Evolutionary conservation across 2,329 filamentous ascomycete genomes (phyloP), one percentile per base, ranked within the genome.

Genomic region (Paradendryphiella salina): DNA sequence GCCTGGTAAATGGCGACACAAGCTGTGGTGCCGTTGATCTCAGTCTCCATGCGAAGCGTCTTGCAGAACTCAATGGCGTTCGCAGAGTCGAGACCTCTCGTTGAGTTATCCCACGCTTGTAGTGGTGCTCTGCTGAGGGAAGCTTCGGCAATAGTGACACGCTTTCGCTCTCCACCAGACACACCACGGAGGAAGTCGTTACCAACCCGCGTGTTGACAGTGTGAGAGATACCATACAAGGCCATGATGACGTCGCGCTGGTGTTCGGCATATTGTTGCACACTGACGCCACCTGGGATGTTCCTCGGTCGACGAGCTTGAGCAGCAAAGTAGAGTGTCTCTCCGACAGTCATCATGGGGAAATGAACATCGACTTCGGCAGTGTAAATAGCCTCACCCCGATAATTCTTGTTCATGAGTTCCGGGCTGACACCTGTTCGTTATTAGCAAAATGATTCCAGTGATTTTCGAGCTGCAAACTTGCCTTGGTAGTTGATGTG

Each of bases 321-420:
- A 3, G 89, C 88, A 14, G 89, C 89, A 56, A 93, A 93, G 46
- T 84, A 86, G 38, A 93, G 79, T 1, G 89, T 94, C 63, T 93
- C 87, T 43, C 88, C 88, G 35, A 93, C 89, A 1, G 83, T 85
- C 63, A 94, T 75, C 75, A 86, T 82, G 10, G 88, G 87, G 66
- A 92, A 92, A 73, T 92, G 88, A 4, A 88, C 86, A 68, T 95
- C 90, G 29, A 89, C 86, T 71, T 94, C 89, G 52, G 88, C 88
- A 0, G 88, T 92, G 75, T 94, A 94, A 70, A 94, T 92, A 55
- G 88, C 88, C 74, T 95, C 90, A 59, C 90, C 90, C 21, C 88
- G 85, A 75, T 93, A 91, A 55, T 82, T 79, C 9, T 82, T 83
- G 74, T 88, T 84, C 88, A 94, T 93, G 67, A 90, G 82, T 65